Conservation (phyloP, 345 rosid genomes). For the Brassica nigra region DNA sequence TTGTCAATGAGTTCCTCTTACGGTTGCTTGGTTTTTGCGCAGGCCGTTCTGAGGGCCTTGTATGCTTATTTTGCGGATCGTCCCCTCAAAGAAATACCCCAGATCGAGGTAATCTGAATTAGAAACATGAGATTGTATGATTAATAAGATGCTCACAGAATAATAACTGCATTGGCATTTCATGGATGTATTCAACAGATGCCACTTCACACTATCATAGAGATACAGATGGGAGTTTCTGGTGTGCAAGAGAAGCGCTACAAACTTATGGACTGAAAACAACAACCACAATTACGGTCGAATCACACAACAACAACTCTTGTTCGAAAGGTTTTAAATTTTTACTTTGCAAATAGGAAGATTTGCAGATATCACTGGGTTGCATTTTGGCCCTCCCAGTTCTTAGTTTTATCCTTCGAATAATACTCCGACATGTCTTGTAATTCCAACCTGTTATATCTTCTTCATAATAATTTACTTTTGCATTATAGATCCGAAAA, state of each 20-base stretch:
- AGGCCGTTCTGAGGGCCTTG: conserved; percentile 99
- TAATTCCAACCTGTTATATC: conserved; percentile 14
- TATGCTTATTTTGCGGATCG: conserved; percentile 98
- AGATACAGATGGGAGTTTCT: conserved; percentile 99
- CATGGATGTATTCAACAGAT: conserved; percentile 50
- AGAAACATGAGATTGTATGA: not conserved
- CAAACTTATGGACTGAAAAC: conserved; percentile 88
- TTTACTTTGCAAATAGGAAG: conserved; percentile 3
- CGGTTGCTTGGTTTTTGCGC: conserved; percentile 10
- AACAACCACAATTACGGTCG: not conserved
- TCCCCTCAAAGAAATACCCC: conserved; percentile 95
- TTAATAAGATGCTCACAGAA: not conserved
- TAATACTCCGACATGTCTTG: conserved; percentile 5
- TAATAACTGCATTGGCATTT: not conserved
- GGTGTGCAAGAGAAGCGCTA: conserved; percentile 99
- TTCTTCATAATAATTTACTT: not conserved
- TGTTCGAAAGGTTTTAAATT: not conserved
- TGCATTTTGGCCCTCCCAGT: conserved; percentile 4
- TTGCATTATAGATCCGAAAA: not conserved
- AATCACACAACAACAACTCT: not conserved
- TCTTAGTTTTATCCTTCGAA: conserved; percentile 12
- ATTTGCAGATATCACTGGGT: conserved; percentile 28
- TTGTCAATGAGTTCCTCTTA: not conserved
- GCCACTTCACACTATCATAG: conserved; percentile 97
- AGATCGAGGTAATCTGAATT: conserved; percentile 71